Evolutionary conservation across 2,329 filamentous ascomycete species (phyloP), one percentile per base, ranked within the genome.

Genomic region (Aurifilum marmelostoma): DNA sequence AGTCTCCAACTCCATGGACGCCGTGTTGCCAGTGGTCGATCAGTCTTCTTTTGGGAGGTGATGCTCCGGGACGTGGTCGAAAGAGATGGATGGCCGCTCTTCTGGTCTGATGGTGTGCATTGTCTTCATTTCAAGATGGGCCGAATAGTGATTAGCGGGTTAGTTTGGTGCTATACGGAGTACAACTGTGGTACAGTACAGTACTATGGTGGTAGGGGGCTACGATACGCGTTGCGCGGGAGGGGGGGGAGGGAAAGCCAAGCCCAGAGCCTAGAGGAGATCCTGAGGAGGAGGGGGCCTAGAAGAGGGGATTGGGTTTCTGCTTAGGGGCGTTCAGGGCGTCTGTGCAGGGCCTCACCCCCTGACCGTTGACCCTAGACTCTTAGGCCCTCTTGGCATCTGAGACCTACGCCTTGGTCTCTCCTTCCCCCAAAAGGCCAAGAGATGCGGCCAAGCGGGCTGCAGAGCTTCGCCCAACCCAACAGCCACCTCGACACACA

Each of bases 331-430:
- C n/a, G n/a, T n/a, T 24, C 59, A 43, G 37, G 8, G 43, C 34
- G n/a, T 43, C 37, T 18, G n/a, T 62, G 59, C 37, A 59, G 27
- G 16, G n/a, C 18, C 18, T 34, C 32, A 7, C 37, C 56, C 56
- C 32, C 29, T 34, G 56, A 59, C 56, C 56, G 29, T 59, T 59
- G 52, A 24, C 52, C 52, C 52, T 56, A 56, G 52, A 24, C 24
- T 16, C 27, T 54, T 32, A 18, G 24, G 52, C 27, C 24, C 24
- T 56, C 52, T 56, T 29, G 24, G 52, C 52, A 56, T 56, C 24
- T 56, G 52, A 27, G 16, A 32, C 52, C 12, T 56, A 5, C 12
- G 4, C 24, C 7, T 18, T 12, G 24, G 52, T 29, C 52, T 56
- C 12, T 29, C 12, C 14, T n/a, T 8, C 6, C 41, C 43, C 41